Conservation (phyloP, 164 flowering plant species). For the Magnolia changhungtana region DNA sequence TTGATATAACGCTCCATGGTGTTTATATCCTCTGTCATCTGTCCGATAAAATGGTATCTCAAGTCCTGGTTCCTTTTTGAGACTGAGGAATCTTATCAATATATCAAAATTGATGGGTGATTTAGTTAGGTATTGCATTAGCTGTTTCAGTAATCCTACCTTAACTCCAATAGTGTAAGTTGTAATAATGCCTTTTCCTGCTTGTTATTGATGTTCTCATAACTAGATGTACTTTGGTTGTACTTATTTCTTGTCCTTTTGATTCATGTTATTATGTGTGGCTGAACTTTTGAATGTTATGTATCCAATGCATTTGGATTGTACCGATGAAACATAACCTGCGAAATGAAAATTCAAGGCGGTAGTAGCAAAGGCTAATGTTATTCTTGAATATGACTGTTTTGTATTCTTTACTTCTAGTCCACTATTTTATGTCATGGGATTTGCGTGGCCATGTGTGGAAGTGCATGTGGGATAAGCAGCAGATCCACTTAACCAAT, state of each 20-base stretch:
- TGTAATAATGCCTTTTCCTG: neutral
- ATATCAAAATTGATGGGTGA: conserved; percentile 98
- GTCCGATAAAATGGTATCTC: conserved; percentile 91
- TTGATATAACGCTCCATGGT: neutral
- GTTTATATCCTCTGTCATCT: neutral
- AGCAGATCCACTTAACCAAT: too few relatives aligned
- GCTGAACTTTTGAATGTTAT: neutral
- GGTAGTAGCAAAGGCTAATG: conserved; percentile 97
- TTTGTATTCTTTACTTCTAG: conserved; percentile 19
- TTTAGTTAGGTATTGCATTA: conserved; percentile 69
- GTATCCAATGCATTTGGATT: conserved; percentile 41
- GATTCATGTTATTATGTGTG: neutral
- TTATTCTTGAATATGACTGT: conserved; percentile 92
- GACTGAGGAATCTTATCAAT: conserved; percentile 92
- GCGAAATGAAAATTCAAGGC: conserved; percentile 88
- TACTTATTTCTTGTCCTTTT: neutral
- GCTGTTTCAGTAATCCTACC: neutral
- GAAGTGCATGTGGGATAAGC: too few relatives aligned
- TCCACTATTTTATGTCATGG: neutral
- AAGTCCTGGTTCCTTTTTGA: conserved; percentile 90
- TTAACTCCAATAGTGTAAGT: neutral
- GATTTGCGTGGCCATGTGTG: conserved; percentile 1
- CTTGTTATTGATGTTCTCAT: too few relatives aligned
- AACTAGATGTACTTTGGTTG: too few relatives aligned
- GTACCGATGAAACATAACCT: conserved; percentile 96